Evolutionary conservation across 2,329 filamentous ascomycete species (phyloP), one percentile per base, ranked within the genome.

Genomic region (Ophiocordyceps camponoti-rufipedis): DNA sequence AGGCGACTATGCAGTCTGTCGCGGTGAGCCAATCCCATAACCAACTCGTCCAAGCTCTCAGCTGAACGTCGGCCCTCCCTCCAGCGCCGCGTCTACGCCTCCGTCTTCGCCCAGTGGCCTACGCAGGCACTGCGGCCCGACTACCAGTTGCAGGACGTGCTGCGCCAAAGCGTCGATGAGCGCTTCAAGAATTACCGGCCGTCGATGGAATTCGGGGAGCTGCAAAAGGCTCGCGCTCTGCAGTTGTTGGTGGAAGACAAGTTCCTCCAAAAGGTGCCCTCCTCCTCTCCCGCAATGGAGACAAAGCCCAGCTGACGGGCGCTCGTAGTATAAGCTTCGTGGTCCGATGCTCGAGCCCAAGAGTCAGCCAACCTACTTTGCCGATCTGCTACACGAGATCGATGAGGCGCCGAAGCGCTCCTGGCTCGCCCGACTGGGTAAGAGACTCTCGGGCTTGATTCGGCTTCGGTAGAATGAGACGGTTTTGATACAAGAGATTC

Each of bases 361-460:
- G 56, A 78, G 74, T 54, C 75, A 81, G 51, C 78, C 78, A 35
- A 72, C 69, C 0, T 79, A 83, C 56, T 83, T 79, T 54, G 58
- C 64, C 18, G 72, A 80, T 50, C 58, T 83, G 29, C 56, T 80
- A 1, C 65, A 62, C 45, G 79, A 83, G 57, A 67, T 83, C 23
- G 73, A 81, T 33, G 73, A 73, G 52, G 78, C 74, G 4, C 79
- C 78, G 2, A 70, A 63, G 39, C 63, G 78, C 47, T 69, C 69
- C 8, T 76, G 68, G 63, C 55, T 73, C 19, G 65, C 69, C 44
- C 65, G 70, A 45, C 48, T 76, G 44, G 60, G 64, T 48, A 72
- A 79, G 55, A 67, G 67, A 49, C 54, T 80, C 50, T 69, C 70
- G 49, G 78, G 78, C 11, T 67, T 78, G 59, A 68, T 82, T 48